Base-by-base conservation (phyloP, 1,284 basidiomycete species). In the Apiotrichum akiyoshidainum region DNA sequence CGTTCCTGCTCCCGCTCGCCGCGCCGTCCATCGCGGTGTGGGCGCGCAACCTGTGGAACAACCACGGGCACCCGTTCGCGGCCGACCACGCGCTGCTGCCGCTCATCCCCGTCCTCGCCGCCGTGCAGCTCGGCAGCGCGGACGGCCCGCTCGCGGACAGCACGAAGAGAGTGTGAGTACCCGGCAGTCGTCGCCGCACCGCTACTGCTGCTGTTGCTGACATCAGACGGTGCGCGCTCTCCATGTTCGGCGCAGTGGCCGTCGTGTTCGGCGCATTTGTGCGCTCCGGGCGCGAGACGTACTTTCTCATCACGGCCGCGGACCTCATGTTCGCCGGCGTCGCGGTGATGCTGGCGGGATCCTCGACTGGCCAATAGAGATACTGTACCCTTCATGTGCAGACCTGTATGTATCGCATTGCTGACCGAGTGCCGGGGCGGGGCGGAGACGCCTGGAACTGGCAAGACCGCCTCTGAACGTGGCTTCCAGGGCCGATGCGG, bases 11-110 rank as follows among this genome's bases (percentile, higher is more conserved):
- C 0, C 94, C 94, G 0, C 81, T 92, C 52, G 84, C 84, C 9
- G 87, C 86, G 0, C 87, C 92, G 0, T 86, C 89, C 8, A 80
- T 98, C 19, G 85, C 86, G 0, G 92, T 96, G 0, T 99, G 94
- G 94, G 87, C 87, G 1, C 85, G 92, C 55, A 95, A 92, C 53
- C 74, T 72, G 10, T 70, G 67, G 66, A 49, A 51, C 7, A 61
- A 66, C 21, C 67, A 67, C 58, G 48, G 47, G 0, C 61, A 68
- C 44, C 47, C 65, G 5, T 65, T 67, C 34, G 42, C 57, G 2
- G 62, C 57, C 22, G 68, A 67, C 56, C 69, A 64, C 63, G 67
- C 67, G 14, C 46, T 63, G 4, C 46, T 67, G 26, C 53, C 58
- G 14, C 59, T 64, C 21, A 44, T 67, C 6, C 66, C 68, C 33